Percentiles rank a stretch among this genome's conserved stretches.
phyloP scores from a whole-genome alignment of 371 early-diverging fungal species.

The Rhizopus microsporus region DNA sequence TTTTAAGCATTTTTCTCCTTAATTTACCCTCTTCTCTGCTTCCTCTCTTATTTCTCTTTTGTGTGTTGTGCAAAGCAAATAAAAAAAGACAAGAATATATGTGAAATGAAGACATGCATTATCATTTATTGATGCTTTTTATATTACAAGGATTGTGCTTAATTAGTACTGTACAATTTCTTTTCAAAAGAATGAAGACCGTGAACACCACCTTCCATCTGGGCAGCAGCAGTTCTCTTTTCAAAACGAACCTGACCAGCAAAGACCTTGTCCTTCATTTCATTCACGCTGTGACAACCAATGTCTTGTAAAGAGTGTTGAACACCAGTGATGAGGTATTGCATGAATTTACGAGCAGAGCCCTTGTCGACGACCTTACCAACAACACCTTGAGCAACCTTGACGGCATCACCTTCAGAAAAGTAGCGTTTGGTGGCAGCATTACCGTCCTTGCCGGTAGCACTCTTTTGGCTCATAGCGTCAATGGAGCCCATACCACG shows the following conservation, averaged over 20 bases:
- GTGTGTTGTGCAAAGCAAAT: too few species aligned
- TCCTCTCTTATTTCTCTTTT: too few species aligned
- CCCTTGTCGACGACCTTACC: conserved; percentile 97
- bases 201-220: conserved; percentile 96
- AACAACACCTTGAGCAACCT: conserved; percentile 98
- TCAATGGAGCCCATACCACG: conserved; percentile 98
- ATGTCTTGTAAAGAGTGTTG: conserved; percentile 98
- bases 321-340: conserved; percentile 89
- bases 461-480: conserved; percentile 85
- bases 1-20: neutral
- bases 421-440: conserved; percentile 93
- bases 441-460: conserved; percentile 61
- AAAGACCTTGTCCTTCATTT: conserved; percentile 68
- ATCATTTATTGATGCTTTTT: too few species aligned
- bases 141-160: neutral
- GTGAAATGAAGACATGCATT: too few species aligned
- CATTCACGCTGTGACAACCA: conserved; percentile 69
- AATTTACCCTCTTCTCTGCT: neutral
- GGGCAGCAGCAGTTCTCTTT: conserved; percentile 91
- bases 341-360: conserved; percentile 86
- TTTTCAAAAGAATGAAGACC: conserved; percentile 90
- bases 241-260: conserved; percentile 87
- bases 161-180: conserved; percentile 57
- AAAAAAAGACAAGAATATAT: too few species aligned
- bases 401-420: conserved; percentile 91